Evolutionary conservation across 495 filamentous ascomycete species (phyloP).

Genomic region (Parathielavia appendiculata): DNA sequence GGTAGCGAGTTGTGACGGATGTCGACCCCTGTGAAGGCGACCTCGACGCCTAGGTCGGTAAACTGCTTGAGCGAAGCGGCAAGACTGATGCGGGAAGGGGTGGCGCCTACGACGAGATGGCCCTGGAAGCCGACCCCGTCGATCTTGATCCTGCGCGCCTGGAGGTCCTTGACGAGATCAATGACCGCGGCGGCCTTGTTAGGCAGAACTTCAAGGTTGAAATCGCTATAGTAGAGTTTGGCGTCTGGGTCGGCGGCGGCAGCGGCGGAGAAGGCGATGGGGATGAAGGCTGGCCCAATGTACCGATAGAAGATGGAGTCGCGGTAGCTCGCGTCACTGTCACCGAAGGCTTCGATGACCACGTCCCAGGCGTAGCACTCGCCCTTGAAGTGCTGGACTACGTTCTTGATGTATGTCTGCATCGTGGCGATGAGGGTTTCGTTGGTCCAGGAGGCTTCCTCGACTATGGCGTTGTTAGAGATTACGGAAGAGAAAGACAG

Average conservation of each 20-base stretch:
- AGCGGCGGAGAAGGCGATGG: slow-evolving; percentile 45
- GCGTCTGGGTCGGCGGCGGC: slow-evolving; percentile 25
- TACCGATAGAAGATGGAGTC: slow-evolving; percentile 34
- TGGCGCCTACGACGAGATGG: slow-evolving; percentile 49
- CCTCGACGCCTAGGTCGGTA: slow-evolving; percentile 44
- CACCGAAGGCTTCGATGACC: slow-evolving; percentile 49
- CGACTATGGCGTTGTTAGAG: no score
- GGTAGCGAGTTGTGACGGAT: slow-evolving; percentile 39
- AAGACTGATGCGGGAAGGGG: slow-evolving; percentile 35
- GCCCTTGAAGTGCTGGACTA: slow-evolving; percentile 46
- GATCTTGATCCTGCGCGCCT: slow-evolving; percentile 44
- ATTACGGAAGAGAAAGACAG: no score
- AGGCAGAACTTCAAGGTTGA: slow-evolving; percentile 51
- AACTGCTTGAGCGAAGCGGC: slow-evolving; percentile 36
- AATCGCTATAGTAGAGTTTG: slow-evolving; percentile 60
- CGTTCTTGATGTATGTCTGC: slow-evolving; percentile 43
- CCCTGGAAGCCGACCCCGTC: slow-evolving; percentile 56
- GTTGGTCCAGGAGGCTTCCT: slow-evolving; percentile 53
- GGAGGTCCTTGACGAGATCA: slow-evolving; percentile 35
- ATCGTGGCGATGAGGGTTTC: slow-evolving; percentile 44
- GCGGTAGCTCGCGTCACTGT: slow-evolving; percentile 39
- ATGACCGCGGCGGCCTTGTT: slow-evolving; percentile 43
- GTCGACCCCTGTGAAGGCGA: slow-evolving; percentile 56
- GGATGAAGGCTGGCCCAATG: slow-evolving; percentile 42
- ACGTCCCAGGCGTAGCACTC: slow-evolving; percentile 47